Conservation (phyloP, 768 basidiomycete genomes). For the Coprinellus micaceus region DNA sequence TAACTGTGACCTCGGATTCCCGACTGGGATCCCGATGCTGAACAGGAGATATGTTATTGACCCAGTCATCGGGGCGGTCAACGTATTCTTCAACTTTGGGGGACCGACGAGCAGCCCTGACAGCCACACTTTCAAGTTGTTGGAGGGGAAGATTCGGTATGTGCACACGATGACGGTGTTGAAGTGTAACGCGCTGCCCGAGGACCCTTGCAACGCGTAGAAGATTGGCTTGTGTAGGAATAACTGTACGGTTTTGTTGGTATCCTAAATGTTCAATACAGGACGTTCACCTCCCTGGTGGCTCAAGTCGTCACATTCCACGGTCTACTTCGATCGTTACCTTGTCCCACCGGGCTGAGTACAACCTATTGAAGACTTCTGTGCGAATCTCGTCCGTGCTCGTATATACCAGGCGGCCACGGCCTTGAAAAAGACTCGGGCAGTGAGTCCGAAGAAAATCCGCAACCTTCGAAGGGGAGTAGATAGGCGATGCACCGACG, state of each 20-base stretch:
- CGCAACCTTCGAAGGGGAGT: neutral
- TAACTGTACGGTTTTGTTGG: too few relatives aligned
- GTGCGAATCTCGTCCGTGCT: too few relatives aligned
- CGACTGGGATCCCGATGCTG: constrained; percentile 8
- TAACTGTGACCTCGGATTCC: constrained; percentile 4
- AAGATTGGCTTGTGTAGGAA: neutral
- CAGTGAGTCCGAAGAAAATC: neutral
- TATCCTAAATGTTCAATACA: too few relatives aligned
- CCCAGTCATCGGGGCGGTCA: constrained; percentile 9
- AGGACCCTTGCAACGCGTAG: neutral
- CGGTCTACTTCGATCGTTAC: too few relatives aligned
- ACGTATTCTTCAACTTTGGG: constrained; percentile 7
- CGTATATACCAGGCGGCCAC: too few relatives aligned
- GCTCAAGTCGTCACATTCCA: too few relatives aligned
- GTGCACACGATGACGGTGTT: constrained; percentile 6
- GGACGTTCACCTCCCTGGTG: too few relatives aligned
- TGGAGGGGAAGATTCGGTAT: constrained; percentile 5
- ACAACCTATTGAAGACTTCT: too few relatives aligned
- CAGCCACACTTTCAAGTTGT: constrained; percentile 3
- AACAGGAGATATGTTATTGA: constrained; percentile 7
- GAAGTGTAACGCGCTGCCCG: constrained; percentile 1
- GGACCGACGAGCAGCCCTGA: constrained; percentile 8
- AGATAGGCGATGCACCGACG: neutral
- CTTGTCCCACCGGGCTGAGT: too few relatives aligned
- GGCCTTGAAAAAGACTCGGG: neutral